Conservation (phyloP, 202 grass and related monocot species). For the Panicum virgatum region DNA sequence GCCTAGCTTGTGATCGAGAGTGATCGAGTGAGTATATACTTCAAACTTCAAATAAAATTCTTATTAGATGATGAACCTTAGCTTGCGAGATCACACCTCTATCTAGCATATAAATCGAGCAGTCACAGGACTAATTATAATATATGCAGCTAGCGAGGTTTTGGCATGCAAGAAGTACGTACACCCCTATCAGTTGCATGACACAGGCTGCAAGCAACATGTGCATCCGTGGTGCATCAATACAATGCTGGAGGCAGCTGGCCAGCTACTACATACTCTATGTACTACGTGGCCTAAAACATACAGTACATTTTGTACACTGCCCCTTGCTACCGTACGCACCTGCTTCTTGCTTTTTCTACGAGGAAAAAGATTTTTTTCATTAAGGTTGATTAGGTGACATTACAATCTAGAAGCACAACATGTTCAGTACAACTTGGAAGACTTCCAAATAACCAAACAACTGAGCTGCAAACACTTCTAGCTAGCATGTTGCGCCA, state of each 20-base stretch:
- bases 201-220: slow-evolving; percentile 56
- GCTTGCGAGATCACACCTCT: slow-evolving; percentile 6
- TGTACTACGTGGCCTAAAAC: slow-evolving; percentile 13
- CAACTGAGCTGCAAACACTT: too few relatives aligned
- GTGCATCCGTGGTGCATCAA: slow-evolving; percentile 7
- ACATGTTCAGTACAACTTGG: too few relatives aligned
- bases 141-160: slow-evolving; percentile 31
- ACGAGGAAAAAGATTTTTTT: too few relatives aligned
- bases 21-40: neutral
- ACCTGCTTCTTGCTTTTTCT: too few relatives aligned
- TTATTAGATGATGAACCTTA: neutral
- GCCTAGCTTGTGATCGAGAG: too few relatives aligned
- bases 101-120: neutral
- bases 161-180: slow-evolving; percentile 43
- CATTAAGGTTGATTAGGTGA: too few relatives aligned
- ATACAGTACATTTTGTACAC: neutral
- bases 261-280: neutral
- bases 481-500: too few relatives aligned
- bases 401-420: too few relatives aligned
- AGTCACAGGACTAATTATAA: neutral
- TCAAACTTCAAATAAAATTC: slow-evolving; percentile 7
- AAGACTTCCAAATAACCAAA: too few relatives aligned
- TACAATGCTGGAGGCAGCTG: slow-evolving; percentile 36
- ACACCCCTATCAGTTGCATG: slow-evolving; percentile 32
- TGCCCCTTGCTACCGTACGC: neutral